Evolutionary conservation across 1,139 yeast genomes (phyloP).

Genomic region (Zygoascus hellenicus): DNA sequence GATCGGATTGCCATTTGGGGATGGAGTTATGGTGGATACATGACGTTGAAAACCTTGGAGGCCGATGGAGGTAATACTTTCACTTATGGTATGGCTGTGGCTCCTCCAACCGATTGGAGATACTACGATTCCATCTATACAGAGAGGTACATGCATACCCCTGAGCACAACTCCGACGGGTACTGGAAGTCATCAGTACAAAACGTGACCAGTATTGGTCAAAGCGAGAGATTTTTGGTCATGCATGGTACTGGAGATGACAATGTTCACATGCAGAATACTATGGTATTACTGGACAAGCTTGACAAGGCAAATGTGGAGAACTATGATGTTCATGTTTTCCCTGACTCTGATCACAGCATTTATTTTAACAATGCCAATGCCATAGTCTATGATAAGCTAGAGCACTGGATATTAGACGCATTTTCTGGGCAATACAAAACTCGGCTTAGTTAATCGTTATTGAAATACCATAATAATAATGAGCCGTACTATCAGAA

Average conservation of each 20-base stretch:
- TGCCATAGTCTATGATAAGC: conserved; percentile 65
- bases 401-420: conserved; percentile 62
- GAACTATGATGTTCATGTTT: conserved; percentile 84
- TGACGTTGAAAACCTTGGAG: conserved; percentile 72
- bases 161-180: conserved; percentile 49
- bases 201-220: conserved; percentile 44
- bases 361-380: conserved; percentile 77
- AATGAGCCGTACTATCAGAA: too few species aligned
- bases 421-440: conserved; percentile 59
- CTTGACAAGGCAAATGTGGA: conserved; percentile 58
- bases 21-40: conserved; percentile 88
- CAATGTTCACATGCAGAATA: conserved; percentile 89
- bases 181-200: conserved; percentile 44
- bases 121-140: conserved; percentile 80
- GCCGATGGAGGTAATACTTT: conserved; percentile 61
- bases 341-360: conserved; percentile 90
- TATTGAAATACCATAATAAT: too few species aligned
- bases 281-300: conserved; percentile 65
- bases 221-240: conserved; percentile 63
- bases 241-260: conserved; percentile 98
- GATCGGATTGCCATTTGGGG: conserved; percentile 86
- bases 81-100: conserved; percentile 80
- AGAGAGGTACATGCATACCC: conserved; percentile 81
- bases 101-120: conserved; percentile 83
- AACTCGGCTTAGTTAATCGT: not conserved